Evolutionary conservation across 2,329 filamentous ascomycete genomes (phyloP), one percentile per base, ranked within the genome.

Genomic region (Parastagonospora avenae): DNA sequence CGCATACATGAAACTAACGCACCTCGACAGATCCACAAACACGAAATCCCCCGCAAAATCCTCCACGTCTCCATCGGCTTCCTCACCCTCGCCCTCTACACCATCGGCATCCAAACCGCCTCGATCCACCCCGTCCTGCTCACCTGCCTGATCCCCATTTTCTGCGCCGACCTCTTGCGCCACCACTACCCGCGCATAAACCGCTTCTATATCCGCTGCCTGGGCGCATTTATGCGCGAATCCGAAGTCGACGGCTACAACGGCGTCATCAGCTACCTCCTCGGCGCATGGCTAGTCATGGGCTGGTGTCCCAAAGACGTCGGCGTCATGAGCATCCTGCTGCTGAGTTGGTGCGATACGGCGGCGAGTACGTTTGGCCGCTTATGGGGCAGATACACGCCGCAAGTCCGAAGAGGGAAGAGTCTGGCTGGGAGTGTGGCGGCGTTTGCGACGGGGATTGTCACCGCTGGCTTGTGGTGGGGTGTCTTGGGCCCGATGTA

Each of bases 11-110:
- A 24, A 12, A 12, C 50, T 70, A 53, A 70, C 57, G 7, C 46
- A 30, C 50, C 40, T 14, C n/a, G 11, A 39, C 51, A 76, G 74
- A 74, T 83, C 57, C 94, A 99, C 81, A 92, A 91, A 66, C 93
- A 99, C 75, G 94, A 99, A 77, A 92, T 99, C 46, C 94, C 94
- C 8, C 88, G 94, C 64, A 99, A 99, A 75, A 79, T 87, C 35
- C 82, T 99, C 32, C 94, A 99, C 73, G 91, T 97, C 50, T 97
- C 92, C 41, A 99, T 99, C 70, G 94, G 94, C 47, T 97, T 97
- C 77, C 82, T 97, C 54, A 91, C 93, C 15, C 83, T 96, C 39
- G 90, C 88, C 78, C 83, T 97, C 32, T 99, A 97, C 74, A 81
- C 85, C 42, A 85, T 83, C 24, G 93, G 92, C 49, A 84, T 88